Percentiles rank a stretch among this genome's conserved stretches.
Conservation (phyloP, 1,139 yeast species). For the Groenewaldozyma auringiensis region DNA sequence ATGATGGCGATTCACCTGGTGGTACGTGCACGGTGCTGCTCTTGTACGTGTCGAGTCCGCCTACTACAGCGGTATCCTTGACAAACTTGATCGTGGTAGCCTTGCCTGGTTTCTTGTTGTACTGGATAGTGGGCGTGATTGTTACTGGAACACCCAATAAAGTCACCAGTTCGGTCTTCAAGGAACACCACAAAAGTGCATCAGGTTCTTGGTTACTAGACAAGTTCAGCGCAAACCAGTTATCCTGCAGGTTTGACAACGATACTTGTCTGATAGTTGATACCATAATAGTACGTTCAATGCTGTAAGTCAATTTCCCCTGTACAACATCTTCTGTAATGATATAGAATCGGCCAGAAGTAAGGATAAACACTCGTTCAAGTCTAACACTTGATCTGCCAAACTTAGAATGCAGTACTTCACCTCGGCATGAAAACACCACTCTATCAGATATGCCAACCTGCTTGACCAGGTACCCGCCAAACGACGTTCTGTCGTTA, state of each 20-base stretch:
- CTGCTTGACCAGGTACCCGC: conserved; percentile 52
- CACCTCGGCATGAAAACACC: conserved; percentile 77
- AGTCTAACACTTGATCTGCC: conserved; percentile 86
- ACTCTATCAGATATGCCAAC: conserved; percentile 64
- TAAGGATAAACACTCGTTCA: conserved; percentile 64
- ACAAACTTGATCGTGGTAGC: conserved; percentile 65
- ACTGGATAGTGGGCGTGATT: conserved; percentile 66
- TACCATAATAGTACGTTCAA: conserved; percentile 60
- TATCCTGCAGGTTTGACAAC: conserved; percentile 74
- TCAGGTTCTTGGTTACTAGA: conserved; percentile 53
- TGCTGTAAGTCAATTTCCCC: conserved; percentile 57
- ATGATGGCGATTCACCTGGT: conserved; percentile 68
- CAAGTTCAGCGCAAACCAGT: conserved; percentile 80
- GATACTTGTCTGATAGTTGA: conserved; percentile 56
- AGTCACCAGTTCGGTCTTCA: conserved; percentile 85
- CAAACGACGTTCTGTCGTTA: conserved; percentile 57
- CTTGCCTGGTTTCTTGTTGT: conserved; percentile 84
- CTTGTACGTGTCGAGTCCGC: conserved; percentile 67
- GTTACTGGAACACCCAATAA: conserved; percentile 58
- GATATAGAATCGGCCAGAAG: conserved; percentile 54
- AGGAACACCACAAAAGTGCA: conserved; percentile 65
- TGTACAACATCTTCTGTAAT: conserved; percentile 68
- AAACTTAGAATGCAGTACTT: conserved; percentile 71
- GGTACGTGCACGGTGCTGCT: conserved; percentile 80
- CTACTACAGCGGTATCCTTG: conserved; percentile 44